Evolutionary conservation across 73 alveolate genomes (phyloP).

Genomic region (Paramecium sexaurelia): DNA sequence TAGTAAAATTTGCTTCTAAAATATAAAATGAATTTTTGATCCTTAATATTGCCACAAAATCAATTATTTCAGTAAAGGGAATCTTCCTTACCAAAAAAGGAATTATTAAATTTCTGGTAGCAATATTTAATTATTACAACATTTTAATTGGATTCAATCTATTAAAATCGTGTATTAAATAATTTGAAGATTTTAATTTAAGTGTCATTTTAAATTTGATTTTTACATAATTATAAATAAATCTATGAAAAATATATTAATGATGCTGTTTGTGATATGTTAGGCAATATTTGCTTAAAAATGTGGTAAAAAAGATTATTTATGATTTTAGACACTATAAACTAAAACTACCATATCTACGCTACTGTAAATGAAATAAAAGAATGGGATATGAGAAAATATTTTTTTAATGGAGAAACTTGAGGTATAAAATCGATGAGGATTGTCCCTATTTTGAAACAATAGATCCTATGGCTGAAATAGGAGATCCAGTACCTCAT

Average conservation of each 20-base stretch:
- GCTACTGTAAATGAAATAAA: not conserved
- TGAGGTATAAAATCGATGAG: not conserved
- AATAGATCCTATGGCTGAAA: not conserved
- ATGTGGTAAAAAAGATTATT: not conserved
- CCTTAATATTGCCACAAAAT: too few species aligned
- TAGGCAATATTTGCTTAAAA: not conserved
- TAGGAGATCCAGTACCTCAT: not conserved
- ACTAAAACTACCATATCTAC: not conserved
- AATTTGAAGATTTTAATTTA: too few species aligned
- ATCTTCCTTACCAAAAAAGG: too few species aligned
- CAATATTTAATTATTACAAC: too few species aligned
- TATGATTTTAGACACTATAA: not conserved
- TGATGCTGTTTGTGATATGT: not conserved
- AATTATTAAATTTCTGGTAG: too few species aligned
- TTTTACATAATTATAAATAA: not conserved
- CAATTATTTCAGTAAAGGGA: too few species aligned
- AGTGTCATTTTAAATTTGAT: too few species aligned
- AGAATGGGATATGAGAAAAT: not conserved
- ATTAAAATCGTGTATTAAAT: too few species aligned
- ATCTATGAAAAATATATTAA: not conserved
- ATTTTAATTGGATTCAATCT: too few species aligned
- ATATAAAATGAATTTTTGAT: too few species aligned
- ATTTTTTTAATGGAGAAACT: not conserved
- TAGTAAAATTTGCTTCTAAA: too few species aligned
- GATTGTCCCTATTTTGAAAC: not conserved